Percentiles rank a stretch among this genome's conserved stretches.
Evolutionary conservation across 768 basidiomycete genomes (phyloP).

Genomic region (Amyloporia xantha): DNA sequence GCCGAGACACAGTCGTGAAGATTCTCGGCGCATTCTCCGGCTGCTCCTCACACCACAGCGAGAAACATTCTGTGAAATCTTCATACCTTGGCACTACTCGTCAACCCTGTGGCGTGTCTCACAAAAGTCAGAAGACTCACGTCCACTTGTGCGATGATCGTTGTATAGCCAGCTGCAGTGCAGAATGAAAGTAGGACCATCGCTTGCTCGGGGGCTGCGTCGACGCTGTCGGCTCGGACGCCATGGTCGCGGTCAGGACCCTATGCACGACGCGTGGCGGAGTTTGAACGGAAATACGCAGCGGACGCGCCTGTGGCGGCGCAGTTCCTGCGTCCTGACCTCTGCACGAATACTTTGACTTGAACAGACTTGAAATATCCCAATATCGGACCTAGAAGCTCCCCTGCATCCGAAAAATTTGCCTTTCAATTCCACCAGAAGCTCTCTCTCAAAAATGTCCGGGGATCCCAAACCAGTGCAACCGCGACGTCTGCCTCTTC

Average conservation of each 20-base stretch:
- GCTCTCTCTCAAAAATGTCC: neutral
- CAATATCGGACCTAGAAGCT: neutral
- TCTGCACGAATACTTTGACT: neutral
- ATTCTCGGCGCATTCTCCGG: conserved; percentile 27
- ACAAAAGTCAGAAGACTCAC: conserved; percentile 26
- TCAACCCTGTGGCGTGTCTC: neutral
- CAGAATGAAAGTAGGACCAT: conserved; percentile 45
- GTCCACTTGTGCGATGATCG: conserved; percentile 48
- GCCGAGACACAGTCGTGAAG: conserved; percentile 56
- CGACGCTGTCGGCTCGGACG: conserved; percentile 15
- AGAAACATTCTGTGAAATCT: conserved; percentile 37
- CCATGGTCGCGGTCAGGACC: conserved; percentile 15
- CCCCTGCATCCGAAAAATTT: neutral
- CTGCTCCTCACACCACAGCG: conserved; percentile 32
- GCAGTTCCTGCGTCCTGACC: neutral
- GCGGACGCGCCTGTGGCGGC: conserved; percentile 1
- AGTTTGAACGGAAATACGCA: conserved; percentile 7
- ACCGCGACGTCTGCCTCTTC: neutral
- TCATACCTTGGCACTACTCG: conserved; percentile 32
- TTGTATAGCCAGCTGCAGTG: conserved; percentile 47
- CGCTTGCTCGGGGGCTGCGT: conserved; percentile 33
- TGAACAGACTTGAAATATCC: neutral
- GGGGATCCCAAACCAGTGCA: neutral
- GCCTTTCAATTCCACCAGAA: neutral
- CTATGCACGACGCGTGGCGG: conserved; percentile 15